Evolutionary conservation across 768 basidiomycete species (phyloP), one percentile per base, ranked within the genome.

Genomic region (Panaeolus cyanescens): DNA sequence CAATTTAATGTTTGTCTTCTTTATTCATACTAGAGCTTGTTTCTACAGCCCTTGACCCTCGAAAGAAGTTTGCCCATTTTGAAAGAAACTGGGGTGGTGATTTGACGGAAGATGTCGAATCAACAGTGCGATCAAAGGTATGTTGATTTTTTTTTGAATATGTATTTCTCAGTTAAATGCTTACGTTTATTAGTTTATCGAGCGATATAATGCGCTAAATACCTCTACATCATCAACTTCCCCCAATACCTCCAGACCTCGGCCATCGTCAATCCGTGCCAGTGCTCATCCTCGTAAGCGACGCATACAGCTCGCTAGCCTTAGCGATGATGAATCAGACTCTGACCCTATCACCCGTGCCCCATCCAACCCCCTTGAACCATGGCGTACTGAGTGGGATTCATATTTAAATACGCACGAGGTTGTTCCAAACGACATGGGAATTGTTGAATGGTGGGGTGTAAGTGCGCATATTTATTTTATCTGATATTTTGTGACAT

Each of bases 1-100:
- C 19, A n/a, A 31, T 36, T 6, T 3, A n/a, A 30, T 36, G 8
- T 28, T 50, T 32, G 20, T 32, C 40, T 15, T 2, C 45, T 1
- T 22, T n/a, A n/a, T 6, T 19, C 22, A 32, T 9, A 4, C 19
- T 5, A 50, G 33, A 13, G 36, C n/a, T 13, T 4, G 3, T n/a
- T 22, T 5, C 31, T 33, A n/a, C n/a, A 56, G 58, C 31, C 2
- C 50, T 59, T n/a, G 40, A 61, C n/a, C 60, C 63, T 13, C 28
- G 22, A 3, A 30, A 64, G 17, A 64, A 64, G 42, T 59, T 64
- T 39, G 34, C 20, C 15, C 60, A 64, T 45, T 61, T 64, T 34
- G 25, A 13, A 0, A 61, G 56, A 20, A 12, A 59, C 40, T 64
- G 64, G 64, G 45, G 54, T 2, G 30, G 5, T 5, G 37, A 64